Conservation (phyloP, 2,329 filamentous ascomycete species). For the Xylariomycetidae sp. region DNA sequence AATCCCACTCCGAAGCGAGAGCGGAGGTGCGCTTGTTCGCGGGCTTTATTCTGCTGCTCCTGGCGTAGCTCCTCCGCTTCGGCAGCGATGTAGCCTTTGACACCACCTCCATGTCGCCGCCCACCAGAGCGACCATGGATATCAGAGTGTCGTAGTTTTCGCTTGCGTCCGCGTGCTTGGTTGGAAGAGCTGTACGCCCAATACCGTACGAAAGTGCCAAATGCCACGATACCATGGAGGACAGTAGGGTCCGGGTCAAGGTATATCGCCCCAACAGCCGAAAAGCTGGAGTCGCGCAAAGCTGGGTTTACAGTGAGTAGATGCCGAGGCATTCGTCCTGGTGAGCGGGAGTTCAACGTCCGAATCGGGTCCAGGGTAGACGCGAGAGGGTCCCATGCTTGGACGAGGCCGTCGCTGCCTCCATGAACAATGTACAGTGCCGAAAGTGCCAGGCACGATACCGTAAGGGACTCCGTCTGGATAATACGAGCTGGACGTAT, state of each 20-base stretch:
- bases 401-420: constrained; percentile 89
- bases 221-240: constrained; percentile 78
- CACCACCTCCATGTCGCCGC: constrained; percentile 56
- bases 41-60: constrained; percentile 61
- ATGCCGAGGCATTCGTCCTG: constrained; percentile 73
- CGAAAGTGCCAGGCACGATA: constrained; percentile 76
- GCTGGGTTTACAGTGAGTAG: constrained; percentile 48
- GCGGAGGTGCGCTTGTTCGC: constrained; percentile 64
- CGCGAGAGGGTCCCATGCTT: constrained; percentile 92
- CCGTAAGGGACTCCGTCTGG: constrained; percentile 82
- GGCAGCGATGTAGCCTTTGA: constrained; percentile 79
- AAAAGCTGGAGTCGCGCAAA: constrained; percentile 66
- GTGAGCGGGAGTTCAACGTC: constrained; percentile 80
- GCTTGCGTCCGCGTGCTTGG: constrained; percentile 69
- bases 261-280: constrained; percentile 74
- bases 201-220: constrained; percentile 82
- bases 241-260: constrained; percentile 83
- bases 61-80: constrained; percentile 74
- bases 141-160: constrained; percentile 65
- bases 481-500: constrained; percentile 73
- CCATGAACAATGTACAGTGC: constrained; percentile 87
- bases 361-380: constrained; percentile 73
- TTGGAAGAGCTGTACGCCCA: constrained; percentile 89
- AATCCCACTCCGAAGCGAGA: constrained; percentile 81
- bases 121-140: constrained; percentile 44